Conservation (phyloP, 306 rosid species). For the Dryas drummondii region DNA sequence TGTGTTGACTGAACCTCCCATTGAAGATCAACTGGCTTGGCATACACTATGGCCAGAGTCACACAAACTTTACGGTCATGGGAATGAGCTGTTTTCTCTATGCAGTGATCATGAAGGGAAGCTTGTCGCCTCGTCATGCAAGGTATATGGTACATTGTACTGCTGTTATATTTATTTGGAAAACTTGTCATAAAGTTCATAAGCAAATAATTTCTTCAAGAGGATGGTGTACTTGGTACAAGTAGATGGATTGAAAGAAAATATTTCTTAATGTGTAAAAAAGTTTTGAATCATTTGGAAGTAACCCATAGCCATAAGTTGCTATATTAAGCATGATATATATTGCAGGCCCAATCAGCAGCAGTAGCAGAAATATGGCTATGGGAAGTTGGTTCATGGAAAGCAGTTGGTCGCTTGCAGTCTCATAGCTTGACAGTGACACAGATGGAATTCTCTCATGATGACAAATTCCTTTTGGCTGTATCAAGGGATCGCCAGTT, state of each 20-base stretch:
- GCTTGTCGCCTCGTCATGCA: slow-evolving; percentile 93
- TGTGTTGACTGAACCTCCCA: slow-evolving; percentile 82
- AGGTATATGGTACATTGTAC: slow-evolving; percentile 51
- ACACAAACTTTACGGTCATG: slow-evolving; percentile 96
- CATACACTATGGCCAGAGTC: slow-evolving; percentile 99
- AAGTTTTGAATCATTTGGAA: neutral
- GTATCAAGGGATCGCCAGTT: slow-evolving; percentile 98
- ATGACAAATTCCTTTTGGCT: slow-evolving; percentile 68
- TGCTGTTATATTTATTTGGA: slow-evolving; percentile 9
- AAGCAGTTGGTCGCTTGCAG: slow-evolving; percentile 74
- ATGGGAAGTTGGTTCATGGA: slow-evolving; percentile 95
- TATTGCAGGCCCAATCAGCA: slow-evolving; percentile 79
- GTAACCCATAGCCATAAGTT: neutral
- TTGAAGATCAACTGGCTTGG: slow-evolving; percentile 97
- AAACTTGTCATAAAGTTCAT: slow-evolving; percentile 11
- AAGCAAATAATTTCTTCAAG: neutral
- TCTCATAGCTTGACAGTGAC: slow-evolving; percentile 91
- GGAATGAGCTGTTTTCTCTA: slow-evolving; percentile 84
- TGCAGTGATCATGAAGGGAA: slow-evolving; percentile 85
- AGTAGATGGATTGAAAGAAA: neutral
- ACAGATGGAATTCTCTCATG: slow-evolving; percentile 84
- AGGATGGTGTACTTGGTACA: neutral
- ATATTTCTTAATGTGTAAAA: neutral
- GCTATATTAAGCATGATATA: neutral
- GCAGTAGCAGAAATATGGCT: slow-evolving; percentile 90